Percentiles rank a stretch among this genome's conserved stretches.
Evolutionary conservation across 208 protist genomes (phyloP).

Genomic region (Acanthamoeba sp.): DNA sequence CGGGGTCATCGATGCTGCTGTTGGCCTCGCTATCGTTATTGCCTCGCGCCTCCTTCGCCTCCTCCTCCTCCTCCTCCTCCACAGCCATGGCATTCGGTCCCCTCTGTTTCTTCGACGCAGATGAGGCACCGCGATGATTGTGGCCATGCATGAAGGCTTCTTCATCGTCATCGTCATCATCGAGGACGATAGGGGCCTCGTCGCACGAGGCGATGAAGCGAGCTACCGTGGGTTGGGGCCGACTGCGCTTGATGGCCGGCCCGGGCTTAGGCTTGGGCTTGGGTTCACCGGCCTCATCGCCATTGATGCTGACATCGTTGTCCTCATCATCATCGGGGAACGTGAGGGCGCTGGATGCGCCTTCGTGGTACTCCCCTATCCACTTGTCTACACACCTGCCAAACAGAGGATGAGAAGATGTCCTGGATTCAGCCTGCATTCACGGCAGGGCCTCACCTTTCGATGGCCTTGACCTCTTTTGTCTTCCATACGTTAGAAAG

Average conservation of each 20-base stretch:
- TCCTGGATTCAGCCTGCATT: background rate
- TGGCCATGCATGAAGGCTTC: background rate
- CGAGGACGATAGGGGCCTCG: background rate
- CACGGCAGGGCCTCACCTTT: background rate
- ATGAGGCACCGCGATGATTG: background rate
- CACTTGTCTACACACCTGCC: conserved; percentile 39
- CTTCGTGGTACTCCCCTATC: conserved; percentile 26
- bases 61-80: background rate
- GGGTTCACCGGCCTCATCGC: background rate
- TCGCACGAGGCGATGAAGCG: conserved; percentile 43
- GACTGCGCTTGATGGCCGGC: background rate
- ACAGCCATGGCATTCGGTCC: background rate
- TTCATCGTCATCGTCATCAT: background rate
- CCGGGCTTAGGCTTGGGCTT: background rate
- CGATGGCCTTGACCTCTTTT: conserved; percentile 41
- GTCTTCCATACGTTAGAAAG: conserved; percentile 62
- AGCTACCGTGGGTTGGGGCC: background rate
- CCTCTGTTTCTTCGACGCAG: background rate
- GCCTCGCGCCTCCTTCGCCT: background rate
- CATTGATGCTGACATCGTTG: background rate
- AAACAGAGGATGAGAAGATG: background rate
- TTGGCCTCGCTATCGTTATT: background rate
- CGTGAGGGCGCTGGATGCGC: background rate
- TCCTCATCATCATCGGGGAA: conserved; percentile 31
- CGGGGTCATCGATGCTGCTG: conserved; percentile 41